Percentiles rank a stretch among this genome's conserved stretches.
These are phyloP conservation scores for Cryptococcus deneoformans DNA, from an alignment of 1,284 basidiomycete genomes.

Conservation along the genomic window DNA sequence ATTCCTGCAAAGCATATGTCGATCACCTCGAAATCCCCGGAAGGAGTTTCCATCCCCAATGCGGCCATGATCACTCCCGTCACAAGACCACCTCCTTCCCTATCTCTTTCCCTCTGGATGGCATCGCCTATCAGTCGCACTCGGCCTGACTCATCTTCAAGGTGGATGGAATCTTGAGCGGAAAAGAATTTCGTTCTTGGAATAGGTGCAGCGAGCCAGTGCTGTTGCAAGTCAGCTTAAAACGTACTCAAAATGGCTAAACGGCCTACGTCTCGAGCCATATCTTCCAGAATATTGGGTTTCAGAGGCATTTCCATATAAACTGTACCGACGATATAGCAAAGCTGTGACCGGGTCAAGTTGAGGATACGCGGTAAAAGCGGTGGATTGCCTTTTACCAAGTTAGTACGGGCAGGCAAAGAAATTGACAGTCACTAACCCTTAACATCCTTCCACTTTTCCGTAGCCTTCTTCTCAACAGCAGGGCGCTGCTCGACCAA, in stretches of 20 bases:
- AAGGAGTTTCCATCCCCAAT: conserved; percentile 78
- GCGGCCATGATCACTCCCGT: conserved; percentile 89
- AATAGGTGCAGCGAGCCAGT: conserved; percentile 81
- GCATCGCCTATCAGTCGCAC: conserved; percentile 78
- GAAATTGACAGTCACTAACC: conserved; percentile 49
- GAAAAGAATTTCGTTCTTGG: conserved; percentile 72
- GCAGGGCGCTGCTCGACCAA: conserved; percentile 62
- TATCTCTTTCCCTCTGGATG: conserved; percentile 46
- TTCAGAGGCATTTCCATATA: conserved; percentile 99
- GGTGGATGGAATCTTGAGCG: conserved; percentile 72
- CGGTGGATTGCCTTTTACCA: conserved; percentile 61
- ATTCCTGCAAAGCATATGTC: conserved; percentile 83
- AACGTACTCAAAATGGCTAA: background rate
- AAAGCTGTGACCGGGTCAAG: conserved; percentile 76
- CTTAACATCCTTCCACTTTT: conserved; percentile 63
- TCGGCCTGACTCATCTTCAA: conserved; percentile 94
- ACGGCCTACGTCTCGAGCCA: conserved; percentile 77
- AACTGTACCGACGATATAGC: conserved; percentile 89
- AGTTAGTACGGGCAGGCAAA: background rate
- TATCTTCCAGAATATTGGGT: conserved; percentile 93
- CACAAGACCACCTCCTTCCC: conserved; percentile 62
- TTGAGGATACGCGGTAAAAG: conserved; percentile 84
- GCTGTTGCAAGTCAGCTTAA: conserved; percentile 54
- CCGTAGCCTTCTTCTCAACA: conserved; percentile 63
- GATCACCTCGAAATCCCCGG: conserved; percentile 84